Base-by-base conservation (phyloP, 495 filamentous ascomycete genomes). In the Aspergillus affinis region DNA sequence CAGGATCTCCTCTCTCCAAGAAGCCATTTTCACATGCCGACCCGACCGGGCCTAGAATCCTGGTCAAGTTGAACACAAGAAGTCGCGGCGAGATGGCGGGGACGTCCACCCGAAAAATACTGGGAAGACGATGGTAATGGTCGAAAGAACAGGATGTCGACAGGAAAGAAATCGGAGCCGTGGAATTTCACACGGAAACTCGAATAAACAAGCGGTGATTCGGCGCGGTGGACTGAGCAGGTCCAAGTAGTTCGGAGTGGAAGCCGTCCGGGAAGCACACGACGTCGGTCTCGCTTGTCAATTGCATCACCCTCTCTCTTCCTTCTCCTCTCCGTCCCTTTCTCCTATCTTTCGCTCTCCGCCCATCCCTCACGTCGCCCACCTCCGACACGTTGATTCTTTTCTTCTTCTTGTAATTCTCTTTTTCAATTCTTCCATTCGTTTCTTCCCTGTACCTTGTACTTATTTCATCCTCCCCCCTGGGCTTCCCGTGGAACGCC, bases 281-380 rank as follows among this genome's bases (percentile, higher is more conserved):
- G 63, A 65, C 63, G 41, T 26, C 51, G 32, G 18, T 53, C 54
- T 65, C 61, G 63, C 63, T 64, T 66, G 61, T 63, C 64, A 57
- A 71, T 67, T 71, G 66, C 68, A 73, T 71, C 59, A 84, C 80
- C 46, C 69, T 68, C 19, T 70, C 72, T 6, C 67, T 69, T 29
- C 67, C 13, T n/a, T 18, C n/a, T 18, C 13, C 46, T 20, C 20
- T 18, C 48, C 19, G 19, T 67, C 55, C 60, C 70, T 64, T 53
- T 68, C 49, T 66, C 69, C 51, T 61, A 27, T 55, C 49, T 66
- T 73, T 45, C 61, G 55, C 20, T 69, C 64, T 19, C 55, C 72
- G 69, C 5, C 62, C 63, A 49, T 66, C 66, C 48, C 68, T 67
- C 45, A 49, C 61, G 27, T 64, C 65, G 23, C 61, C 65, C 50